Percentiles rank a stretch among this genome's conserved stretches.
phyloP scores from a whole-genome alignment of 2,329 filamentous ascomycete species.

The Botrytis elliptica region DNA sequence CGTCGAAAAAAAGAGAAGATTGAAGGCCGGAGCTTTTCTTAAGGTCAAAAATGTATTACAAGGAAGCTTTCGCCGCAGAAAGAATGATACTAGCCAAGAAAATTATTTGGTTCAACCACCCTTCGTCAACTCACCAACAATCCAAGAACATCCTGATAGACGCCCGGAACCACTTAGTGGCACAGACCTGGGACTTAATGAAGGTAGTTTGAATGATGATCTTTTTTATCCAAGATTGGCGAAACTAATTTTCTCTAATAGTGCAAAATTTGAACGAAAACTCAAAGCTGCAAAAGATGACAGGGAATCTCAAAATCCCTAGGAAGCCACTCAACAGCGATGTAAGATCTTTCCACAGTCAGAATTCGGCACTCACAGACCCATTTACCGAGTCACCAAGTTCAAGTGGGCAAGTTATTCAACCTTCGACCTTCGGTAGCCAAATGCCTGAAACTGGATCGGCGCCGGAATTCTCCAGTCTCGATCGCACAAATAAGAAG shows the following conservation, averaged over 20 bases:
- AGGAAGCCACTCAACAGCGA: constrained; percentile 12
- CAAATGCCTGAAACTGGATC: not conserved
- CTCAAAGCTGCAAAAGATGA: not conserved
- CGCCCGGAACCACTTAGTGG: constrained; percentile 10
- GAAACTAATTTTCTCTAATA: not conserved
- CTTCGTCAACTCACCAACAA: constrained; percentile 19
- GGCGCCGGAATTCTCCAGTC: not conserved
- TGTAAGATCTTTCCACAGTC: constrained; percentile 1
- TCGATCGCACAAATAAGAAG: not conserved
- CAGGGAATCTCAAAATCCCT: not conserved
- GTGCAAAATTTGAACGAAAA: not conserved
- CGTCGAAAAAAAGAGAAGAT: constrained; percentile 26
- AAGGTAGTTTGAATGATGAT: constrained; percentile 25
- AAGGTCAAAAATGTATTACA: constrained; percentile 30
- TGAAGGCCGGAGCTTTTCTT: constrained; percentile 29
- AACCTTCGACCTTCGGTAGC: not conserved
- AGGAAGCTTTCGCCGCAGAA: constrained; percentile 24
- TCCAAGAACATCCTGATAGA: constrained; percentile 20
- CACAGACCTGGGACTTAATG: constrained; percentile 30
- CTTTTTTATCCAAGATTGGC: not conserved
- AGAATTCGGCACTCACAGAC: constrained; percentile 2
- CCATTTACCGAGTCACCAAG: constrained; percentile 8
- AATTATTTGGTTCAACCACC: constrained; percentile 22
- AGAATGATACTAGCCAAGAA: constrained; percentile 25
- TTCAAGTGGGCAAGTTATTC: not conserved